phyloP scores from a whole-genome alignment of 768 basidiomycete species.

The Naganishia onofrii region DNA sequence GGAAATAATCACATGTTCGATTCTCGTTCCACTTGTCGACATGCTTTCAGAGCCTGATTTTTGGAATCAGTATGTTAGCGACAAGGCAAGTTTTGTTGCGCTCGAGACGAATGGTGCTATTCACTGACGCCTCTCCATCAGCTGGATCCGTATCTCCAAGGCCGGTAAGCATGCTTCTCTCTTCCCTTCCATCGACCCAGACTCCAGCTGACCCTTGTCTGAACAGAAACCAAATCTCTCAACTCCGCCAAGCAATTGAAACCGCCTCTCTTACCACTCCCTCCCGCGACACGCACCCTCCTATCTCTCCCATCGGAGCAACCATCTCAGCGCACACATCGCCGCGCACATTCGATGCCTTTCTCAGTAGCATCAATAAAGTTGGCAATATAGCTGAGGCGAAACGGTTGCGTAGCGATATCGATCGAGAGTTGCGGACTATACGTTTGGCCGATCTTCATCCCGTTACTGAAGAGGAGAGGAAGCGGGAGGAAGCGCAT shows the following conservation, averaged over 20 bases:
- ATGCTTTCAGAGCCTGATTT: slow-evolving; percentile 94
- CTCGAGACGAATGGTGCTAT: not conserved
- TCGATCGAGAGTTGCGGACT: slow-evolving; percentile 82
- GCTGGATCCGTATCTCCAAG: slow-evolving; percentile 69
- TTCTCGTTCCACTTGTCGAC: slow-evolving; percentile 83
- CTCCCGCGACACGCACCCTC: not conserved
- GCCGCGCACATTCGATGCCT: slow-evolving; percentile 80
- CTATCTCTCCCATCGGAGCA: not conserved
- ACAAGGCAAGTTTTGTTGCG: slow-evolving; percentile 58
- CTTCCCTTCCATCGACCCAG: too few relatives aligned
- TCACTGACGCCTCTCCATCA: slow-evolving; percentile 37
- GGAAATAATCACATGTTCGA: slow-evolving; percentile 77
- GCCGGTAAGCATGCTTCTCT: slow-evolving; percentile 57
- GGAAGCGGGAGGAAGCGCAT: slow-evolving; percentile 82
- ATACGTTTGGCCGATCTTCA: slow-evolving; percentile 52
- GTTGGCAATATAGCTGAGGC: slow-evolving; percentile 84
- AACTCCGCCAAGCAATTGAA: slow-evolving; percentile 38
- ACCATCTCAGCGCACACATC: slow-evolving; percentile 76
- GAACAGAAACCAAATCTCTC: slow-evolving; percentile 46
- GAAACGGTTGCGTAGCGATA: slow-evolving; percentile 82
- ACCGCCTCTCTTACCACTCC: slow-evolving; percentile 26
- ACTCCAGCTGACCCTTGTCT: not conserved
- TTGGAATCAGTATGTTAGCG: slow-evolving; percentile 87
- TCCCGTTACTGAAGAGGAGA: slow-evolving; percentile 57
- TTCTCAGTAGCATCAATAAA: slow-evolving; percentile 76